Conservation (phyloP, 2,329 filamentous ascomycete genomes). For the Botrytis paeoniae region DNA sequence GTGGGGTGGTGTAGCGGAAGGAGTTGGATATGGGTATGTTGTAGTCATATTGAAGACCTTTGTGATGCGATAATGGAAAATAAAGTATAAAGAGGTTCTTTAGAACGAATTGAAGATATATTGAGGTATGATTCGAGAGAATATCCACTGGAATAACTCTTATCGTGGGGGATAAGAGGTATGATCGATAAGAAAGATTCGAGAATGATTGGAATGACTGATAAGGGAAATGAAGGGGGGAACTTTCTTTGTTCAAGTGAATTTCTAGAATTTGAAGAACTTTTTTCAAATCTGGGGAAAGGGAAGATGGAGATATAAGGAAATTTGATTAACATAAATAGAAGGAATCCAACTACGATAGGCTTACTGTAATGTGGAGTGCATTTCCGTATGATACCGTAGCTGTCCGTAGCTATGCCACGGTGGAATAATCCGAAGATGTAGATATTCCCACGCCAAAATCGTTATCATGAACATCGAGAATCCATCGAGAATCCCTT, state of each 20-base stretch:
- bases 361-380: slow-evolving; percentile 16
- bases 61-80: not conserved
- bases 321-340: not conserved
- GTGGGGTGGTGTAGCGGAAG: slow-evolving; percentile 34
- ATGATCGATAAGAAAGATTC: slow-evolving; percentile 8
- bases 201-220: slow-evolving; percentile 1
- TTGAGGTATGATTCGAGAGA: not conserved
- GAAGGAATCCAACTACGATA: slow-evolving; percentile 9
- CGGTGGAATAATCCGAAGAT: not conserved
- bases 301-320: not conserved
- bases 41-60: slow-evolving; percentile 26
- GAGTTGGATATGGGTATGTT: slow-evolving; percentile 33
- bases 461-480: slow-evolving; percentile 1
- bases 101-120: slow-evolving; percentile 3
- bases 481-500: not conserved
- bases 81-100: not conserved
- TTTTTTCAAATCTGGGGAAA: not conserved
- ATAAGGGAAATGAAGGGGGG: slow-evolving; percentile 18
- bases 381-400: not conserved
- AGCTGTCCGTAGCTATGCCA: not conserved
- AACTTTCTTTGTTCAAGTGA: slow-evolving; percentile 8
- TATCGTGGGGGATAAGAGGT: slow-evolving; percentile 14
- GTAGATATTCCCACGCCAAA: not conserved
- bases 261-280: not conserved
- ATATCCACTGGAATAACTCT: slow-evolving; percentile 1